Evolutionary conservation across 331 rosid species (phyloP), one percentile per base, ranked within the genome.

Genomic region (Quercus tomentella): DNA sequence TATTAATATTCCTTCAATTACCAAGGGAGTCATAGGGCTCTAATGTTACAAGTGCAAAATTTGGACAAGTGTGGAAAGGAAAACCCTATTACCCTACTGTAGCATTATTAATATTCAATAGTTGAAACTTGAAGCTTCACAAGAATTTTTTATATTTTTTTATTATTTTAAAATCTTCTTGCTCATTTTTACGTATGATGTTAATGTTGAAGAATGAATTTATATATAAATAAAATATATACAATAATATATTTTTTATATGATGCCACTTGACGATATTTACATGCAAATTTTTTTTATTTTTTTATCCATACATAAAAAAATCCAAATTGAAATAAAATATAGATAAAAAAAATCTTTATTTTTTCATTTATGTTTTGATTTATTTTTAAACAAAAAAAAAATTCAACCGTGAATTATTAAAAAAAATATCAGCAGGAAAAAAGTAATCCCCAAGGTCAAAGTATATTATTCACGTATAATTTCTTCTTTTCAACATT

Each of bases 1-100:
- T 57, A 82, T 63, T 79, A 83, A 86, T 63, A 73, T 61, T 80
- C 83, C 81, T 86, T 82, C 76, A 84, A 72, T 81, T 84, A 82
- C 75, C 66, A 70, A 52, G 25, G 63, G 73, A 65, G 73, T 80
- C 83, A 77, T 63, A 82, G 66, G 76, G 76, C 76, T 37, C 55
- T 2, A 58, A 43, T 31, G 21, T 79, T 60, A 28, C 77, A 20
- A 37, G 31, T 55, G 60, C 31, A 74, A 72, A 73, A 49, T 78
- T 81, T 61, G 71, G 76, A 69, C 81, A 62, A 63, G 77, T 86
- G 56, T 28, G 60, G 55, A 2, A 58, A 72, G 54, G 69, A 35
- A 51, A 35, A 43, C 61, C 56, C 30, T 17, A 62, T 26, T 69
- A 69, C 54, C 17, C 54, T 49, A 14, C 54, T 49, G 1, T 49